A percentile compares a stretch with the other conserved stretches of the same genome.
phyloP scores from a whole-genome alignment of 1,284 basidiomycete genomes.

The Rhodotorula sp. region DNA sequence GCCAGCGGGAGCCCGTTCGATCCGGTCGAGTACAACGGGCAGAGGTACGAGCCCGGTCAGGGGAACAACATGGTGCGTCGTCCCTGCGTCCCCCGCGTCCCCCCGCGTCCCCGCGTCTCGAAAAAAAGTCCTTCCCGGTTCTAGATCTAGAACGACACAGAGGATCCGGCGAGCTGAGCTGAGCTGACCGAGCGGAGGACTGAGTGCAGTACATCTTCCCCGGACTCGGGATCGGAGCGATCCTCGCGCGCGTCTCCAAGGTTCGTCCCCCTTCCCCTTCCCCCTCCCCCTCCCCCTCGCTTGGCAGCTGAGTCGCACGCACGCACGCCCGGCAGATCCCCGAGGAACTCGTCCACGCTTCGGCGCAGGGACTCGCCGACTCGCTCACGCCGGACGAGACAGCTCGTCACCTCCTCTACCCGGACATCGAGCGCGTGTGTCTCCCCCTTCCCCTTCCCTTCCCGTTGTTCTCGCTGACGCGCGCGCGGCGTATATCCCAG shows the following conservation, averaged over 20 bases:
- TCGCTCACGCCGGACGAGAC: conserved; percentile 69
- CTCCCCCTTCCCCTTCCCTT: conserved; percentile 62
- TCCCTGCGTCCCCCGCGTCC: too few species aligned
- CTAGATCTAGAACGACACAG: too few species aligned
- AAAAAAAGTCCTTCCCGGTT: too few species aligned
- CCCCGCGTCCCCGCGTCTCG: too few species aligned
- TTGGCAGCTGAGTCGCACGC: neutral
- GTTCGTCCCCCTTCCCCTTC: conserved; percentile 59
- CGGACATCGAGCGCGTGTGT: conserved; percentile 53
- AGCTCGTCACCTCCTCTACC: conserved; percentile 42
- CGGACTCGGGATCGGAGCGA: conserved; percentile 76
- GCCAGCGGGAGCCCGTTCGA: conserved; percentile 89
- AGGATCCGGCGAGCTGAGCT: too few species aligned
- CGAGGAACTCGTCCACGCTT: conserved; percentile 53
- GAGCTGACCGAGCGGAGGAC: too few species aligned
- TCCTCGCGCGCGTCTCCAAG: conserved; percentile 63
- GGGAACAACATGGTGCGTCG: conserved; percentile 86
- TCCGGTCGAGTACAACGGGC: conserved; percentile 60
- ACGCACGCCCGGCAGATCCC: conserved; percentile 45
- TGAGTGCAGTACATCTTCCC: conserved; percentile 47
- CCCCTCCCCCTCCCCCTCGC: conserved; percentile 14
- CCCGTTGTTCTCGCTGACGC: conserved; percentile 50
- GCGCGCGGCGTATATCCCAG: conserved; percentile 2
- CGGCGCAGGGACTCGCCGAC: conserved; percentile 69
- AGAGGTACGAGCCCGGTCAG: conserved; percentile 74